Conservation (phyloP, 345 rosid genomes). For the Bruguiera sexangula region DNA sequence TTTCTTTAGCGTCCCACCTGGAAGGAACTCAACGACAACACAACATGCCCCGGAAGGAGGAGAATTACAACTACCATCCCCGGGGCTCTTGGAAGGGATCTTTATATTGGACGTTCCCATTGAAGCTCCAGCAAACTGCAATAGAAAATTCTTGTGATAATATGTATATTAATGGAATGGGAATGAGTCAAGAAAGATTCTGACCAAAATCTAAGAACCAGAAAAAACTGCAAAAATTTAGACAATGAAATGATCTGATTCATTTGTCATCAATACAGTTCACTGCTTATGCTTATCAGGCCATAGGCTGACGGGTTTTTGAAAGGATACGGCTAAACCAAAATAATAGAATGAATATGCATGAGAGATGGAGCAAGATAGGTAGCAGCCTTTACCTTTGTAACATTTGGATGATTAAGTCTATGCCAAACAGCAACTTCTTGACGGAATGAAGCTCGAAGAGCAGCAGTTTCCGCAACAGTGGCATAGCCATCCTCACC, state of each 20-base stretch:
- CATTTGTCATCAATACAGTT: neutral
- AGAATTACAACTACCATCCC: conserved; percentile 11
- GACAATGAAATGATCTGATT: neutral
- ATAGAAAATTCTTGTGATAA: conserved; percentile 6
- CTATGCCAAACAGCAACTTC: conserved; percentile 41
- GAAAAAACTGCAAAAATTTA: neutral
- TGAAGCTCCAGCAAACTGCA: conserved; percentile 37
- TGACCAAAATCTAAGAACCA: neutral
- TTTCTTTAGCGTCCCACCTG: conserved; percentile 35
- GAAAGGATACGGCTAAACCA: neutral
- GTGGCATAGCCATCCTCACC: conserved; percentile 37
- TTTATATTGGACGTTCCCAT: conserved; percentile 37
- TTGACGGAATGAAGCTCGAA: conserved; percentile 32
- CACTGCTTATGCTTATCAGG: neutral
- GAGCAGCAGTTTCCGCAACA: conserved; percentile 31
- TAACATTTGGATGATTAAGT: conserved; percentile 31
- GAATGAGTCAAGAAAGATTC: neutral
- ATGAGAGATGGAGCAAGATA: neutral
- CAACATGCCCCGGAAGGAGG: conserved; percentile 32
- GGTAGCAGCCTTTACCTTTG: conserved; percentile 16
- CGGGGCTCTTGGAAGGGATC: conserved; percentile 21
- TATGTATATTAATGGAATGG: neutral
- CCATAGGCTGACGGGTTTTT: neutral
- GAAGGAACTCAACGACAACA: conserved; percentile 35
- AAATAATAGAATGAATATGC: neutral